Percentiles rank a stretch among this genome's conserved stretches.
phyloP scores from a whole-genome alignment of 768 basidiomycete species.

The Gyrodon lividus region DNA sequence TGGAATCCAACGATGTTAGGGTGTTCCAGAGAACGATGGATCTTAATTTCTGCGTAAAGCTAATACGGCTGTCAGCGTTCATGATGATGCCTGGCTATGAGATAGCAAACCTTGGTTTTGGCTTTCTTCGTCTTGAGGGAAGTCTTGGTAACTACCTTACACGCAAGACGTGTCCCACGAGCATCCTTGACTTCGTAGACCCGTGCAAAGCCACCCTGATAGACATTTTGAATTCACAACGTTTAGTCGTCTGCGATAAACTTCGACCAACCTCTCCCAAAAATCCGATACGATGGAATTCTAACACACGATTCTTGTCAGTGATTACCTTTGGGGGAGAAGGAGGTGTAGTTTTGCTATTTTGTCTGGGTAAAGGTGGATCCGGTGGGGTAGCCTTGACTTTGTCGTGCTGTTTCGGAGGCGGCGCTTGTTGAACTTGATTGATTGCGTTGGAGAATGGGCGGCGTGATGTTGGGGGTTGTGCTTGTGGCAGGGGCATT shows the following conservation, averaged over 20 bases:
- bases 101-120: constrained; percentile 78
- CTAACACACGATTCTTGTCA: constrained; percentile 55
- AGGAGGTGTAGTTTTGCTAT: constrained; percentile 77
- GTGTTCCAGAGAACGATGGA: constrained; percentile 87
- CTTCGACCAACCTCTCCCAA: constrained; percentile 70
- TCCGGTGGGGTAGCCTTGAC: constrained; percentile 43
- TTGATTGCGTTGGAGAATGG: constrained; percentile 45
- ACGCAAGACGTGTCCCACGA: constrained; percentile 65
- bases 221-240: background rate
- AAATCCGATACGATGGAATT: constrained; percentile 75
- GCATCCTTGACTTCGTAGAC: constrained; percentile 91
- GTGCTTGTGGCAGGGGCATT: constrained; percentile 31
- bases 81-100: background rate
- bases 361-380: constrained; percentile 78
- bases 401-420: constrained; percentile 38
- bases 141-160: constrained; percentile 93
- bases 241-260: background rate
- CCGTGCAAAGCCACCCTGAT: constrained; percentile 87
- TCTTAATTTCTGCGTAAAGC: constrained; percentile 99
- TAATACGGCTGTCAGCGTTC: constrained; percentile 30
- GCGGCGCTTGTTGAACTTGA: constrained; percentile 31
- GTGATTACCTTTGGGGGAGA: constrained; percentile 76
- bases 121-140: constrained; percentile 95
- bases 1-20: constrained; percentile 91
- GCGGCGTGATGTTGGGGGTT: constrained; percentile 34